Evolutionary conservation across 208 protist genomes (phyloP), one percentile per base, ranked within the genome.

Genomic region (Tritrichomonas foetus): DNA sequence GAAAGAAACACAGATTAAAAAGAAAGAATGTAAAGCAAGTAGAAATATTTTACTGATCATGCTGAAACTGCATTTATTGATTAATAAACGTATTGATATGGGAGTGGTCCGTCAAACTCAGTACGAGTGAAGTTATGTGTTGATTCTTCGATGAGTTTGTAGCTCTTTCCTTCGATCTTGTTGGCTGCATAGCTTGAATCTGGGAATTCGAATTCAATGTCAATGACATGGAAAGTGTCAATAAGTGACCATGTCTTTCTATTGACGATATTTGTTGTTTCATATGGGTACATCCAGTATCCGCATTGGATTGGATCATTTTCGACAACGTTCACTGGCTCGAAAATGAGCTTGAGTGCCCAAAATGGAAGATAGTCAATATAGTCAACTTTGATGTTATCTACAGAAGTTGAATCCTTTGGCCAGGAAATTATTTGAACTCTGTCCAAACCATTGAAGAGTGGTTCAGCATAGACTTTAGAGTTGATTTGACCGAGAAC

Each of bases 11-110:
- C 16, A 61, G 16, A 5, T 61, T 61, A 61, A 61, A 61, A 61
- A 61, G 16, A 22, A 61, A 61, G 53, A 61, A 61, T 61, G 16
- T 22, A 5, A 22, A 22, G 53, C 5, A 5, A 22, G 16, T 22
- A 61, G 16, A 61, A 61, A 61, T 61, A 61, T 61, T 61, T 61
- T 61, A 61, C 16, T 61, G n/a, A n/a, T n/a, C n/a, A n/a, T n/a
- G n/a, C n/a, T n/a, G n/a, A n/a, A n/a, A n/a, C n/a, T n/a, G n/a
- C n/a, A n/a, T n/a, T 72, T n/a, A 33, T 47, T 47, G 14, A 33
- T 82, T 50, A 82, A 82, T 82, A 82, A 39, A 82, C 74, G 74
- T 47, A 84, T 16, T 84, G 1, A n/a, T 84, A 84, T 53, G 74
- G 74, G n/a, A 84, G 74, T n/a, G 74, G 74, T 33, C 74, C 74